phyloP scores from a whole-genome alignment of 306 rosid genomes.

The Prunus campanulata region DNA sequence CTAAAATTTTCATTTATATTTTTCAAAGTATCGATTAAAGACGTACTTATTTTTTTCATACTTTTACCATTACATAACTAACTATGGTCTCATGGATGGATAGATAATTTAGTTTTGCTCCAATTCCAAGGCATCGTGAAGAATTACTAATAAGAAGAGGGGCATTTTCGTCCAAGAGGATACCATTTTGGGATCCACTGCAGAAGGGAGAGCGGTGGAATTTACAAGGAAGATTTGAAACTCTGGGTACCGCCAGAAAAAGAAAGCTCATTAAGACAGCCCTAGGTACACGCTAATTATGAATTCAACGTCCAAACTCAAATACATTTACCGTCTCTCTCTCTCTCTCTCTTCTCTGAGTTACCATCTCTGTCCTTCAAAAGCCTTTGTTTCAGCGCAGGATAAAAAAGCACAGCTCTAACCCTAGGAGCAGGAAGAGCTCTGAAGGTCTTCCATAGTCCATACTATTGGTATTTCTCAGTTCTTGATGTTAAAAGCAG shows the following conservation, averaged over 20 bases:
- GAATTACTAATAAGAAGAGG: neutral
- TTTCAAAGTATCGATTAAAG: no score
- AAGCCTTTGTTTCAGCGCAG: neutral
- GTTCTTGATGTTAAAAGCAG: neutral
- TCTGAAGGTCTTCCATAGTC: no score
- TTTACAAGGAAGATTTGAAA: constrained; percentile 48
- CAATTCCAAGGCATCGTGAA: no score
- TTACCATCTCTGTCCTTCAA: neutral
- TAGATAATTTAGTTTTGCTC: no score
- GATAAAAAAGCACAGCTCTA: neutral
- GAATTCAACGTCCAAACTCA: neutral
- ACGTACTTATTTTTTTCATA: no score
- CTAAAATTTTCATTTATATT: no score
- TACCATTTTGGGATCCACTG: constrained; percentile 25
- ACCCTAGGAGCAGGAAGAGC: neutral
- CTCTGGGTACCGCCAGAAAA: constrained; percentile 11
- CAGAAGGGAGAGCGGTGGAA: constrained; percentile 58
- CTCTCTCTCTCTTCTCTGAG: neutral
- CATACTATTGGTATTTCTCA: neutral
- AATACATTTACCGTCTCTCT: neutral
- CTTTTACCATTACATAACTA: no score
- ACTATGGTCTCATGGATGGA: no score
- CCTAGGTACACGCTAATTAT: neutral
- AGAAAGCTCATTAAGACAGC: neutral
- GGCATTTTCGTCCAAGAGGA: constrained; percentile 23